Evolutionary conservation across 2,329 filamentous ascomycete genomes (phyloP).

Genomic region (Hyphodiscus sp.): DNA sequence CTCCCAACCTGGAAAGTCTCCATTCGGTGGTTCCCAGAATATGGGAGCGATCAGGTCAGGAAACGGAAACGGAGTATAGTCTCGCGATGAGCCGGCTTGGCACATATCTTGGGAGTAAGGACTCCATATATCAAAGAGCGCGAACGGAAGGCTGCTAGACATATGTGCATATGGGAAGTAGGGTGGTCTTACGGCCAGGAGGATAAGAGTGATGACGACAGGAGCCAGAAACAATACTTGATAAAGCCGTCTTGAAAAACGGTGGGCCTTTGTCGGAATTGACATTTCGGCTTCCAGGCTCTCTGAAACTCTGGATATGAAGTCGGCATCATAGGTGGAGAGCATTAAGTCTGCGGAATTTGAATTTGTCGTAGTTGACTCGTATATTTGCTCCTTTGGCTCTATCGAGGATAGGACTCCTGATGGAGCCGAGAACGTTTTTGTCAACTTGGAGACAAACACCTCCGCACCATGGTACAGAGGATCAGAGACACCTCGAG

Average conservation of each 20-base stretch:
- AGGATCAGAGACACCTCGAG: conserved; percentile 27
- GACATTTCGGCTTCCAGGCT: neutral
- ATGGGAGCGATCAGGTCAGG: conserved; percentile 13
- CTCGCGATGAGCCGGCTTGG: conserved; percentile 21
- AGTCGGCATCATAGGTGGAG: neutral
- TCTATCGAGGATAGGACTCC: neutral
- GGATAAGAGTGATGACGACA: conserved; percentile 19
- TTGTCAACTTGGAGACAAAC: conserved; percentile 11
- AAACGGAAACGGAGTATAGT: conserved; percentile 26
- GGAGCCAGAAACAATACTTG: neutral
- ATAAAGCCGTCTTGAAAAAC: neutral
- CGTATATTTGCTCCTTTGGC: neutral
- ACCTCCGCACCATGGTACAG: conserved; percentile 24
- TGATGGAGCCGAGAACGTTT: conserved; percentile 10
- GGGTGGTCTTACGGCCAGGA: conserved; percentile 30
- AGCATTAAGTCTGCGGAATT: neutral
- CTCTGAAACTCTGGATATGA: neutral
- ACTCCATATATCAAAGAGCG: conserved; percentile 29
- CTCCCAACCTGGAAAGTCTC: conserved; percentile 15
- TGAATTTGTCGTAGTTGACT: neutral
- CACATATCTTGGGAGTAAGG: conserved; percentile 15
- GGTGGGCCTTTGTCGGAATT: neutral
- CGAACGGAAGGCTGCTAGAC: conserved; percentile 30
- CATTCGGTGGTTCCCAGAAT: conserved; percentile 16
- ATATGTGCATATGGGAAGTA: conserved; percentile 32